Base-by-base conservation (phyloP, 1,284 basidiomycete genomes). In the Acaromyces ingoldii region DNA sequence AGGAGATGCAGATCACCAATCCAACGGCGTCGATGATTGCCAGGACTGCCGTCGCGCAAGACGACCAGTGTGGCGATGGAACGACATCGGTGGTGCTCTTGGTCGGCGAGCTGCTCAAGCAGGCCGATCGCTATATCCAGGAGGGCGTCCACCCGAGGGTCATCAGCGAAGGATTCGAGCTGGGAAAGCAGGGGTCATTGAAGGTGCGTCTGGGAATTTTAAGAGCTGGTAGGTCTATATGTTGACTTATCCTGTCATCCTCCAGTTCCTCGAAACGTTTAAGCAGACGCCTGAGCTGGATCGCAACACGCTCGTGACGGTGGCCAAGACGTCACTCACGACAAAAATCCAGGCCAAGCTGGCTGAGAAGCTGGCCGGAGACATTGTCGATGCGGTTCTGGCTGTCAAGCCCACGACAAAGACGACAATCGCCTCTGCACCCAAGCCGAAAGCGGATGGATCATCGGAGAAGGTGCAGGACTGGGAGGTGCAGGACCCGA, bases 1-100 rank as follows among this genome's bases (percentile, higher is more conserved):
- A 92, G 37, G 95, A 99, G 80, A 99, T 99, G 95, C 95, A 98
- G 81, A 99, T 99, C 71, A 67, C 82, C 79, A 98, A 99, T 77
- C 95, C 95, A 17, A 98, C 95, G 9, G 95, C 95, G 9, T 92
- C 95, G 37, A 96, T 98, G 91, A 93, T 99, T 75, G 95, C 95
- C 36, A 85, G 92, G 53, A 97, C 93, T 36, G 93, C 93, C 29
- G 92, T 97, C 15, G 93, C 93, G 1, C 93, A 98, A 78, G 93
- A 98, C 72, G 95, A 98, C 77, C 92, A 97, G 82, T 92, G 93
- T 49, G 95, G 95, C 56, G 95, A 99, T 77, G 95, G 95, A 46
- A 98, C 95, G 34, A 98, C 95, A 24, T 92, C 89, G 22, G 93
- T 98, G 25, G 95, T 99, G 11, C 81, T 99, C 24, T 82, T 99